These are phyloP conservation scores for Phaffomyces thermotolerans DNA, from an alignment of 805 yeast genomes.

Conservation along the genomic window DNA sequence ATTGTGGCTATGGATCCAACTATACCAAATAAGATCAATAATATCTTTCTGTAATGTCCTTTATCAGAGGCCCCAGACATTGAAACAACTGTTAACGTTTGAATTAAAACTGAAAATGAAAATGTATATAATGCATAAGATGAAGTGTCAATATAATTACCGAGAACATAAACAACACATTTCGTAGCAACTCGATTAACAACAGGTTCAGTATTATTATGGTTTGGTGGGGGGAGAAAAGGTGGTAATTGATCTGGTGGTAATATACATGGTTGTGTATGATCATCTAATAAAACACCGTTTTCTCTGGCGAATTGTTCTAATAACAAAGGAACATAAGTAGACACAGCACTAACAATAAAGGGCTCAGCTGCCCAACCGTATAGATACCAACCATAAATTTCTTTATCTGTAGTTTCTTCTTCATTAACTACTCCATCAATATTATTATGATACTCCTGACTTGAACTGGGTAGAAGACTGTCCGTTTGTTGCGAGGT, in stretches of 20 bases:
- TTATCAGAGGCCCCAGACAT: constrained; percentile 69
- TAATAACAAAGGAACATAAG: constrained; percentile 64
- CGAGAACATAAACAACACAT: constrained; percentile 44
- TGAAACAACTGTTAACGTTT: constrained; percentile 61
- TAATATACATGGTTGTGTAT: constrained; percentile 43
- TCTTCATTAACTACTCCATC: neutral
- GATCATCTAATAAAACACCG: constrained; percentile 59
- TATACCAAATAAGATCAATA: constrained; percentile 50
- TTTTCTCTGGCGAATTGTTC: constrained; percentile 69
- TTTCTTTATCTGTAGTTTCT: constrained; percentile 33
- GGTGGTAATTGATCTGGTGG: constrained; percentile 27
- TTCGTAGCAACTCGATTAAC: constrained; percentile 11
- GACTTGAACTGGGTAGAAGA: no score
- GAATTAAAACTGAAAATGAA: constrained; percentile 64
- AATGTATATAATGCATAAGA: constrained; percentile 70
- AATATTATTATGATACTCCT: no score
- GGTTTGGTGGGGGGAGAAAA: constrained; percentile 27
- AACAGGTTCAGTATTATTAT: constrained; percentile 7
- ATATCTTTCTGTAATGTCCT: constrained; percentile 49
- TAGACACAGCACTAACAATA: constrained; percentile 70
- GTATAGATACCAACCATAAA: constrained; percentile 63
- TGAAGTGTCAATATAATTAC: constrained; percentile 56
- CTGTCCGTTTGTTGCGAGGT: no score
- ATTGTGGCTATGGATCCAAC: constrained; percentile 53
- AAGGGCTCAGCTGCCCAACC: constrained; percentile 78